Percentiles rank a stretch among this genome's conserved stretches.
Evolutionary conservation across 2,329 filamentous ascomycete species (phyloP).

Genomic region (Sclerotiophoma versabilis): DNA sequence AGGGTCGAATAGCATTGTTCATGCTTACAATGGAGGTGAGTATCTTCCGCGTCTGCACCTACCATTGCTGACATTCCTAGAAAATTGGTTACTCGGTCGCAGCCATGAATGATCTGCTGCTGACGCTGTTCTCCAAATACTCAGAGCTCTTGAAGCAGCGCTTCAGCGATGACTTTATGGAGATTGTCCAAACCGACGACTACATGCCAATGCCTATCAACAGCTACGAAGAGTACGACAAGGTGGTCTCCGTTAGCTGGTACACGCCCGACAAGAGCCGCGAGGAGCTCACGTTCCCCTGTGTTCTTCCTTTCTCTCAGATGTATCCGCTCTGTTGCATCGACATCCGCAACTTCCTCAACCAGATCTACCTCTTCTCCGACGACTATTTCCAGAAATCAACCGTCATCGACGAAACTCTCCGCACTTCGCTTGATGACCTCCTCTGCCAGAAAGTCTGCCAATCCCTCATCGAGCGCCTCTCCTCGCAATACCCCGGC

Average conservation of each 20-base stretch:
- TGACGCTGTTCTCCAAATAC: slow-evolving; percentile 94
- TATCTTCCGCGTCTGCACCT: background rate
- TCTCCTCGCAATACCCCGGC: slow-evolving; percentile 91
- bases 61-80: slow-evolving; percentile 52
- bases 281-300: slow-evolving; percentile 84
- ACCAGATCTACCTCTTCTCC: slow-evolving; percentile 97
- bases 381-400: slow-evolving; percentile 95
- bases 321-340: slow-evolving; percentile 99
- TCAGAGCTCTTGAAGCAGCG: slow-evolving; percentile 86
- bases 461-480: slow-evolving; percentile 82
- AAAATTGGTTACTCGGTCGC: slow-evolving; percentile 89
- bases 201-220: slow-evolving; percentile 99
- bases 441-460: slow-evolving; percentile 94
- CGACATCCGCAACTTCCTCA: slow-evolving; percentile 95
- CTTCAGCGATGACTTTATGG: slow-evolving; percentile 95
- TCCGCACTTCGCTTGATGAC: slow-evolving; percentile 89
- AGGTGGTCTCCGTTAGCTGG: slow-evolving; percentile 96
- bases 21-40: slow-evolving; percentile 96
- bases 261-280: slow-evolving; percentile 82
- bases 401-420: slow-evolving; percentile 86
- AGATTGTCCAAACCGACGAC: slow-evolving; percentile 89
- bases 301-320: slow-evolving; percentile 95
- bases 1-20: slow-evolving; percentile 89
- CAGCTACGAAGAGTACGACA: slow-evolving; percentile 88
- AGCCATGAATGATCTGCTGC: slow-evolving; percentile 80